A percentile compares a stretch with the other conserved stretches of the same genome.
Evolutionary conservation across 495 filamentous ascomycete species (phyloP).

Genomic region (Aspergillus ostianus): DNA sequence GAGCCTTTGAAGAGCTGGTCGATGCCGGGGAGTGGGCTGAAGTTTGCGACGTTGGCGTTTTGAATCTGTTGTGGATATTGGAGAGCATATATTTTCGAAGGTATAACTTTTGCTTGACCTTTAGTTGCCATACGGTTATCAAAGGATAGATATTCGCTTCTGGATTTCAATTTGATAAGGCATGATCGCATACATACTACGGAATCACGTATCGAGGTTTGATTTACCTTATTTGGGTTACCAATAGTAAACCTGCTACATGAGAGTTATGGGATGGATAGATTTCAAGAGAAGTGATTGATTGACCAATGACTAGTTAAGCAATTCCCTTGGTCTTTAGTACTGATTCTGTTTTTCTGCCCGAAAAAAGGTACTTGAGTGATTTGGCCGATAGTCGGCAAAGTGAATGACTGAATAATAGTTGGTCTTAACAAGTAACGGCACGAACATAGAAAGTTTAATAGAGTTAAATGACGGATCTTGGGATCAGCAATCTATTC

Average conservation of each 20-base stretch:
- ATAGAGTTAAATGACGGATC: neutral
- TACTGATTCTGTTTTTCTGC: slow-evolving; percentile 3
- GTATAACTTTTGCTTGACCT: too few species aligned
- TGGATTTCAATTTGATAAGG: too few species aligned
- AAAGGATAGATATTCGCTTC: too few species aligned
- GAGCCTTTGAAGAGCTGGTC: slow-evolving; percentile 19
- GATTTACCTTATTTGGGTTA: too few species aligned
- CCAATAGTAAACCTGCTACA: too few species aligned
- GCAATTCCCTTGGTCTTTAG: neutral
- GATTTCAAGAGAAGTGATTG: neutral
- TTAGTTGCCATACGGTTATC: too few species aligned
- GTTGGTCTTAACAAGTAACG: neutral
- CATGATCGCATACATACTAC: too few species aligned
- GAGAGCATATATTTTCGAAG: too few species aligned
- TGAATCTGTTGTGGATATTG: slow-evolving; percentile 13
- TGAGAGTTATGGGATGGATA: neutral
- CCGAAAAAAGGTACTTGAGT: neutral
- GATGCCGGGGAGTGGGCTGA: slow-evolving; percentile 21
- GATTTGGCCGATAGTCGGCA: neutral
- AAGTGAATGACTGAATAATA: slow-evolving; percentile 9
- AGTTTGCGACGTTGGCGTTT: slow-evolving; percentile 34
- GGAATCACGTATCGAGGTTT: too few species aligned
- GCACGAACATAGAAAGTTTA: neutral
- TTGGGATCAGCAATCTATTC: slow-evolving; percentile 26
- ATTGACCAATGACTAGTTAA: neutral